Evolutionary conservation across 225 moss, liverwort and hornwort species (phyloP).

Genomic region (Thuidium tamariscinum): DNA sequence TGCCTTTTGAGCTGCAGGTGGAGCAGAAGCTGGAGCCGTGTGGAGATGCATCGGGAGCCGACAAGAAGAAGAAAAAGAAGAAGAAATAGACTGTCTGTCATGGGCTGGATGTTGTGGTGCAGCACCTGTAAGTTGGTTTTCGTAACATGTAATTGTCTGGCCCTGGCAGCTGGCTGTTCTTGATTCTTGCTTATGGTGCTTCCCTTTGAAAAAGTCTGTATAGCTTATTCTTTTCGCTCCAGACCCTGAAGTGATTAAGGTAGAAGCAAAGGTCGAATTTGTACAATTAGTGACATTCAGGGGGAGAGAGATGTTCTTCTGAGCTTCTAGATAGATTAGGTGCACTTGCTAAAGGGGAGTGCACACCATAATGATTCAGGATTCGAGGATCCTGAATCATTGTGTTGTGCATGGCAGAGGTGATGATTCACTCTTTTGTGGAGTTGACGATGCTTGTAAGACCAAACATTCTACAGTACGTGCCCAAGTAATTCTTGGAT

Average conservation of each 20-base stretch:
- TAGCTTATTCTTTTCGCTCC: neutral
- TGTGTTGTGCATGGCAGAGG: neutral
- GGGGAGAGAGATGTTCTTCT: neutral
- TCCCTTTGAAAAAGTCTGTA: neutral
- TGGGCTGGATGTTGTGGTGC: neutral
- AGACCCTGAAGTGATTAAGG: neutral
- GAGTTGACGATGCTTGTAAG: neutral
- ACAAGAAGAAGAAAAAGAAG: constrained; percentile 42
- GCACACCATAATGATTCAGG: neutral
- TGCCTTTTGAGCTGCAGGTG: constrained; percentile 18
- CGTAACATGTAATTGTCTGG: neutral
- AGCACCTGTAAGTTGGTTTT: neutral
- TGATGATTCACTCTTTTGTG: neutral
- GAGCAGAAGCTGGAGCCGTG: constrained; percentile 19
- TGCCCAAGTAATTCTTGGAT: neutral
- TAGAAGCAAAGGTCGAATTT: neutral
- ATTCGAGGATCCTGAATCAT: neutral
- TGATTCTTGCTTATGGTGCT: neutral
- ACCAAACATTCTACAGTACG: neutral
- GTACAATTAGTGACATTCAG: neutral
- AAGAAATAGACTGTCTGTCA: neutral
- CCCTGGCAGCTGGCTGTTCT: neutral
- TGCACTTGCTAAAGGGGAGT: neutral
- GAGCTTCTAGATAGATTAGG: neutral
- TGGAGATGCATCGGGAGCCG: neutral